Evolutionary conservation across 2,329 filamentous ascomycete genomes (phyloP), one percentile per base, ranked within the genome.

Genomic region (Pezicula carpinea): DNA sequence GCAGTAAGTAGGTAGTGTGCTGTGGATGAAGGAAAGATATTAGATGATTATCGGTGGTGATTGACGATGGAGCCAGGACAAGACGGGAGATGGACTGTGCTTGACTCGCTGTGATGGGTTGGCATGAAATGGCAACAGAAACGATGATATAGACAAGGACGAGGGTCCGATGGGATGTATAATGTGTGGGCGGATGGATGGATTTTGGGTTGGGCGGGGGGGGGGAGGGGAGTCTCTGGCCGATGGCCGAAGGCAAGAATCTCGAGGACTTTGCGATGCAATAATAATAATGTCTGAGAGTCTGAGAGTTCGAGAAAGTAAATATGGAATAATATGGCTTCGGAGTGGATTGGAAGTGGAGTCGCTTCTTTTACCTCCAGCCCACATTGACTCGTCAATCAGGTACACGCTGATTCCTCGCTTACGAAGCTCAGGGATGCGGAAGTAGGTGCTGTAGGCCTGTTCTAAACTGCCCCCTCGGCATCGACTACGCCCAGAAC

Each of bases 371-470:
- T 29, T 29, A 29, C 26, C 26, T 29, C 8, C 26, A 29, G 26
- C 26, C 39, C 44, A 38, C 46, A 45, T 48, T 44, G 48, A 50
- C 47, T 53, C 43, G 50, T 49, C 46, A 48, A 48, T 56, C 50
- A 56, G 54, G 54, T 54, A 54, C 52, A 48, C 41, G 42, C 21
- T 31, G 33, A 34, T 13, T 44, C 21, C 26, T 29, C 26, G 26
- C 26, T 29, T 29, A 29, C 26, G 26, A 29, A 4, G 23, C 26
- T 29, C 26, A 29, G 26, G 26, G 26, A 29, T 29, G 13, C 1
- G n/a, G n/a, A 29, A 13, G 1, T 29, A 23, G 26, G 26, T 29
- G 3, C 8, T 10, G 26, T 13, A 29, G 26, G 26, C 26, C 26
- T 29, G 26, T 29, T 11, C 26, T 29, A 29, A 29, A 29, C 10